These are phyloP conservation scores for Kluyveromyces lactis DNA, from an alignment of 805 yeast species.

Conservation along the genomic window DNA sequence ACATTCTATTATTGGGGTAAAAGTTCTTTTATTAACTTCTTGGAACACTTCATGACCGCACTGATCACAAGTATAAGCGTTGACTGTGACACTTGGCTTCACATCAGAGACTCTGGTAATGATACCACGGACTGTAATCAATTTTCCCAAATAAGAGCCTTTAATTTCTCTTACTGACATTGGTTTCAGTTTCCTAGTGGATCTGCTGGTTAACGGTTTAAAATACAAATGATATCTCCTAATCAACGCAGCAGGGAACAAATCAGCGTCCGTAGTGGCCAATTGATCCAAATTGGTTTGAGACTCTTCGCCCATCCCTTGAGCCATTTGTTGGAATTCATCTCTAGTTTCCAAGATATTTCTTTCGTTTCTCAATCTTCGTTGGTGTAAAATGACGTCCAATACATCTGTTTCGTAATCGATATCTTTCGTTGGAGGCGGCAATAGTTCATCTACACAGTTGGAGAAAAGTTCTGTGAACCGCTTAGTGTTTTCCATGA, in stretches of 20 bases:
- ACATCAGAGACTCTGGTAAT: conserved; percentile 95
- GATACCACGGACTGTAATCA: conserved; percentile 87
- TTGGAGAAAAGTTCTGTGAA: conserved; percentile 69
- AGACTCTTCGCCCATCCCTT: conserved; percentile 19
- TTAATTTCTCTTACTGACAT: conserved; percentile 85
- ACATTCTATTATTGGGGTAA: conserved; percentile 84
- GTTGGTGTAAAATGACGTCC: conserved; percentile 86
- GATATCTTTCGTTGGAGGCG: conserved; percentile 72
- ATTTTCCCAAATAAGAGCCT: conserved; percentile 75
- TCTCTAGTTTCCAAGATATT: conserved; percentile 58
- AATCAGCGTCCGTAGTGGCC: conserved; percentile 35
- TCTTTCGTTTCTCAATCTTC: conserved; percentile 74
- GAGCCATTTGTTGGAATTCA: conserved; percentile 41
- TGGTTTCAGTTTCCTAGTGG: conserved; percentile 39
- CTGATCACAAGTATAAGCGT: conserved; percentile 94
- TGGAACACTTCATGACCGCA: conserved; percentile 97
- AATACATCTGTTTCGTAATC: conserved; percentile 80
- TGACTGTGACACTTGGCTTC: conserved; percentile 82
- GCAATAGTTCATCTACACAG: conserved; percentile 75
- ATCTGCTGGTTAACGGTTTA: conserved; percentile 54
- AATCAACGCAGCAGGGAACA: conserved; percentile 79
- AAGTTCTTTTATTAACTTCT: conserved; percentile 78
- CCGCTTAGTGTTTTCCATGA: conserved; percentile 67
- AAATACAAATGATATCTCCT: conserved; percentile 84
- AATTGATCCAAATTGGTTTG: conserved; percentile 26